Base-by-base conservation (phyloP, 176 grass and related monocot species). In the Alloteropsis semialata region DNA sequence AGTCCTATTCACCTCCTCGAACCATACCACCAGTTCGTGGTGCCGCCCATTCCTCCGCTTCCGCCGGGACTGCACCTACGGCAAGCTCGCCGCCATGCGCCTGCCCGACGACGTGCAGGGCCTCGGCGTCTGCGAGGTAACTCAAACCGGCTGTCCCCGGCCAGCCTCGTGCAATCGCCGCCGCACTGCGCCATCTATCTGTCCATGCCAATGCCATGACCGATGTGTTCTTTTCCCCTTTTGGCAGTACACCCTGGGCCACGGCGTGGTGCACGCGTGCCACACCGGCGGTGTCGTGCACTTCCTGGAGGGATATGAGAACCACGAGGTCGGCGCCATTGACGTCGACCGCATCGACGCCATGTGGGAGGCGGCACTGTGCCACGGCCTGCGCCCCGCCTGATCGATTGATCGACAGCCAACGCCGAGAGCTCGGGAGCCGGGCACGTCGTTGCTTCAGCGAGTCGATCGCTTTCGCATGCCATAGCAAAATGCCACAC, bases 21-120 rank as follows among this genome's bases (percentile, higher is more conserved):
- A n/a, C n/a, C n/a, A n/a, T n/a, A n/a, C 34, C 34, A 98, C 87
- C 96, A 98, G 81, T 98, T 98, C 69, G 96, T 98, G 5, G 96
- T 98, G 34, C 96, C 96, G 0, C 96, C 92, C 0, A 95, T 98
- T 98, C 62, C 76, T 98, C 44, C 67, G 70, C 6, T 95, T 98
- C 74, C 90, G 96, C 5, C 75, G 96, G 10, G 96, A 98, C 69
- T 98, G 96, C 92, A 98, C 96, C 51, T 98, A 98, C 36, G 96
- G 96, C 48, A 90, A 93, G 49, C 83, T 98, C 66, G 96, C 96
- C 22, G 96, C 96, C 5, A 98, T 98, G 96, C 80, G 58, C 22
- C 88, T 98, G 33, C 96, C 96, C 69, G 60, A 83, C 67, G 91
- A 98, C 82, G 91, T 88, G 1, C 18, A 82, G 70, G 93, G 89